Percentiles rank a stretch among this genome's conserved stretches.
phyloP scores from a whole-genome alignment of 2,329 filamentous ascomycete species.

The Fusarium luffae region DNA sequence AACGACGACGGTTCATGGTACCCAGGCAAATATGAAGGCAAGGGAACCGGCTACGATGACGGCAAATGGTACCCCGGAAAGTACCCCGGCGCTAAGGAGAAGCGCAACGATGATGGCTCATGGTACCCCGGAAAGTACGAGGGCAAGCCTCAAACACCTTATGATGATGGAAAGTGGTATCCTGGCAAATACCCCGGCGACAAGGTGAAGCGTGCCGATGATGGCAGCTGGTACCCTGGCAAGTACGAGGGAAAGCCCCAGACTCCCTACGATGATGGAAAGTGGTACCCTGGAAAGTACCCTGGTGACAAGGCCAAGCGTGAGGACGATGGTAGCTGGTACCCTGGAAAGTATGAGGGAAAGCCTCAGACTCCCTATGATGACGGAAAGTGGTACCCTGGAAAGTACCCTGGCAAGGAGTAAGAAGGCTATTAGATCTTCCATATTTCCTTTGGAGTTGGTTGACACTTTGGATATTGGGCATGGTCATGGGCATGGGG shows the following conservation, averaged over 20 bases:
- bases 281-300: conserved; percentile 32
- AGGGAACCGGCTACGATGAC: not conserved
- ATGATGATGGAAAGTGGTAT: conserved; percentile 14
- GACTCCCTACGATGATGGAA: conserved; percentile 13
- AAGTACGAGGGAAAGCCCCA: conserved; percentile 20
- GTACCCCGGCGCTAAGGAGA: not conserved
- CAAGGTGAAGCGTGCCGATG: conserved; percentile 2
- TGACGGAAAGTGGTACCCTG: conserved; percentile 28
- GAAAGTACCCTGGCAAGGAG: conserved; percentile 33
- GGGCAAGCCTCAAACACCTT: conserved; percentile 9
- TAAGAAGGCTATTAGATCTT: not conserved
- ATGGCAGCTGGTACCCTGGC: not conserved
- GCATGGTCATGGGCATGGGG: not conserved
- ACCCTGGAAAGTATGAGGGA: conserved; percentile 26
- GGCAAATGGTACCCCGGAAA: conserved; percentile 18
- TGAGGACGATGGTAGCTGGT: conserved; percentile 13
- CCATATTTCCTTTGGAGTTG: conserved; percentile 8
- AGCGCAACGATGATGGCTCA: not conserved
- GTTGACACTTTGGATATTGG: not conserved
- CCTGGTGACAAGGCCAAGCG: conserved; percentile 17
- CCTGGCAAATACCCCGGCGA: conserved; percentile 20
- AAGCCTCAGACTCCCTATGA: conserved; percentile 1
- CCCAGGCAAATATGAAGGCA: conserved; percentile 4
- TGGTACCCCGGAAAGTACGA: conserved; percentile 3
- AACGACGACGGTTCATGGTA: not conserved